phyloP scores from a whole-genome alignment of 2,329 filamentous ascomycete genomes.

The Stagonosporopsis rhizophila region DNA sequence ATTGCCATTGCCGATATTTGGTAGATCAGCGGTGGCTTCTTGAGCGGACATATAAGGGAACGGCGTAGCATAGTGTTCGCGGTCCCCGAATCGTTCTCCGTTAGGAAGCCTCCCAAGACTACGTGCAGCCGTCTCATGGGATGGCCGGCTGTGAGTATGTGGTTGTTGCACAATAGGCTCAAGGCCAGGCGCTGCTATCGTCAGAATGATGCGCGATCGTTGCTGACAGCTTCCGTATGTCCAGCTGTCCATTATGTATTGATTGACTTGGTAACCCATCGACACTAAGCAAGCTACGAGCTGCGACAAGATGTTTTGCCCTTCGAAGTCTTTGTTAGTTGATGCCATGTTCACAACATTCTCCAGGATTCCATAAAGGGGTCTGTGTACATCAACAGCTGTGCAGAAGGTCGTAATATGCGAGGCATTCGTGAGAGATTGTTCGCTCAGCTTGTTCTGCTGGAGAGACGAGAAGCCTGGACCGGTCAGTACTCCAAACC shows the following conservation, averaged over 20 bases:
- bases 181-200: constrained; percentile 72
- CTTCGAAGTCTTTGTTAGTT: constrained; percentile 51
- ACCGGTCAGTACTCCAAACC: not conserved
- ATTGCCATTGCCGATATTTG: constrained; percentile 67
- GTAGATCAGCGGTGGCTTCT: constrained; percentile 67
- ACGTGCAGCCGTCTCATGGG: constrained; percentile 30
- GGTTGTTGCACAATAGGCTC: constrained; percentile 63
- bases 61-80: constrained; percentile 61
- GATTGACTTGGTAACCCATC: constrained; percentile 76
- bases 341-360: constrained; percentile 75
- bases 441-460: constrained; percentile 58
- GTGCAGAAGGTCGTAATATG: constrained; percentile 79
- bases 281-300: constrained; percentile 76
- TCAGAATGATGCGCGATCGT: constrained; percentile 73
- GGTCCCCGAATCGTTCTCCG: constrained; percentile 61
- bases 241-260: constrained; percentile 74
- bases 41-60: constrained; percentile 65
- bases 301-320: constrained; percentile 74
- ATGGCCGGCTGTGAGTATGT: constrained; percentile 69
- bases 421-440: constrained; percentile 74
- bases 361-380: constrained; percentile 77
- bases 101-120: constrained; percentile 59
- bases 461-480: constrained; percentile 73
- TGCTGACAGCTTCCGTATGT: constrained; percentile 70
- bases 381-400: constrained; percentile 76